Percentiles rank a stretch among this genome's conserved stretches.
phyloP scores from a whole-genome alignment of 208 protist genomes.

The Leishmania amazonensis region DNA sequence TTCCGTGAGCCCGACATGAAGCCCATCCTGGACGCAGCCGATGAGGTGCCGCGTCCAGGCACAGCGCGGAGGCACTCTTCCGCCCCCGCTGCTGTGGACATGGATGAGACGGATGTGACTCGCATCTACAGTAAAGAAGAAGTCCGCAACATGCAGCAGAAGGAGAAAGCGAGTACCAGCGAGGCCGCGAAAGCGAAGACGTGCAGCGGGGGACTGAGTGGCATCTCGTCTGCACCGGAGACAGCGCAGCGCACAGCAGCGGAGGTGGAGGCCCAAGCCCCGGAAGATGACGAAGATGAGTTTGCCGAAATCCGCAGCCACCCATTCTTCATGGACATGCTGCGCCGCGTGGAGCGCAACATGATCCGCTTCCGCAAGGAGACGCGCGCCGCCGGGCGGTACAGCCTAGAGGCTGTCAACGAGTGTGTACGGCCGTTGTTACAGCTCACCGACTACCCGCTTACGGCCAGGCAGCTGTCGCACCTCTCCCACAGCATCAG shows the following conservation, averaged over 20 bases:
- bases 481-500: conserved; percentile 71
- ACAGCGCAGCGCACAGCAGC: neutral
- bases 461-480: conserved; percentile 67
- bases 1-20: conserved; percentile 44
- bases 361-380: conserved; percentile 79
- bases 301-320: conserved; percentile 61
- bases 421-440: conserved; percentile 84
- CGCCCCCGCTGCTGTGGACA: neutral
- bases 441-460: conserved; percentile 87
- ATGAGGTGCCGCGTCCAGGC: neutral
- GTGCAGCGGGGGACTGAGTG: conserved; percentile 9
- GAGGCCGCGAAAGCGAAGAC: conserved; percentile 6
- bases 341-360: conserved; percentile 73
- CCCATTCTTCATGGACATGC: conserved; percentile 78
- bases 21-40: conserved; percentile 21
- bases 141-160: conserved; percentile 35
- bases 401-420: conserved; percentile 70
- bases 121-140: conserved; percentile 75
- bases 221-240: conserved; percentile 1
- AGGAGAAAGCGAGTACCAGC: neutral
- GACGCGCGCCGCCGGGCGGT: conserved; percentile 59
- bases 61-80: neutral
- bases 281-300: conserved; percentile 41
- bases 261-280: neutral
- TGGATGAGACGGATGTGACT: conserved; percentile 61